phyloP scores from a whole-genome alignment of 805 yeast genomes.

The Teunomyces aglyptinius region DNA sequence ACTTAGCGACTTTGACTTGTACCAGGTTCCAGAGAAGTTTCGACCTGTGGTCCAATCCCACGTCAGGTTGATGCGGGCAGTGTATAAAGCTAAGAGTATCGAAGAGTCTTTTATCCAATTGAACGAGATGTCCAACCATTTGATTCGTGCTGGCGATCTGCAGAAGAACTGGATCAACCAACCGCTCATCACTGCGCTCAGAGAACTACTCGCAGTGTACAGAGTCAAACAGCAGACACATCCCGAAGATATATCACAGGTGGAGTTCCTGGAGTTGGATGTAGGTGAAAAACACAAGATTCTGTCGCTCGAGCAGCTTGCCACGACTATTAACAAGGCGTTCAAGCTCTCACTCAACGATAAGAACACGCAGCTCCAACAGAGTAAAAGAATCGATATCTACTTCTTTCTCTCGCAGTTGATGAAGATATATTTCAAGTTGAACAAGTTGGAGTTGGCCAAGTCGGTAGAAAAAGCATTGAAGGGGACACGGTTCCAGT shows the following conservation, averaged over 20 bases:
- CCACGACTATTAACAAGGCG: conserved; percentile 65
- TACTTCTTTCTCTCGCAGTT: conserved; percentile 70
- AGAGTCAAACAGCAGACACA: conserved; percentile 31
- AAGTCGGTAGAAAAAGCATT: conserved; percentile 72
- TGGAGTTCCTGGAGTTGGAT: conserved; percentile 19
- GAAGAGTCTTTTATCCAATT: conserved; percentile 31
- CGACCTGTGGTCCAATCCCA: conserved; percentile 32
- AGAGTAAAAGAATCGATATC: conserved; percentile 60
- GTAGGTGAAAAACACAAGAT: conserved; percentile 11
- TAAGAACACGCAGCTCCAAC: conserved; percentile 49
- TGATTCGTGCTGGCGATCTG: conserved; percentile 53
- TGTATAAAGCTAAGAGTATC: conserved; percentile 31
- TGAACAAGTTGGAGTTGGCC: conserved; percentile 69
- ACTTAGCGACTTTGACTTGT: conserved; percentile 42
- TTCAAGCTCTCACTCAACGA: conserved; percentile 80
- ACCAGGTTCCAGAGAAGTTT: conserved; percentile 36
- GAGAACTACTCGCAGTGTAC: conserved; percentile 41
- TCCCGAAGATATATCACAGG: conserved; percentile 19
- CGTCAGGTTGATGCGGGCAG: conserved; percentile 34
- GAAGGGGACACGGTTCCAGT: conserved; percentile 47
- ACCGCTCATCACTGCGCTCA: conserved; percentile 40
- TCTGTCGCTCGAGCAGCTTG: conserved; percentile 49
- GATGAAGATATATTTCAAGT: conserved; percentile 64
- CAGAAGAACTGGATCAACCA: conserved; percentile 53
- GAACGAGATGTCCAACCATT: conserved; percentile 41